Evolutionary conservation across 305 asterid genomes (phyloP).

Genomic region (Solanum hybrid): DNA sequence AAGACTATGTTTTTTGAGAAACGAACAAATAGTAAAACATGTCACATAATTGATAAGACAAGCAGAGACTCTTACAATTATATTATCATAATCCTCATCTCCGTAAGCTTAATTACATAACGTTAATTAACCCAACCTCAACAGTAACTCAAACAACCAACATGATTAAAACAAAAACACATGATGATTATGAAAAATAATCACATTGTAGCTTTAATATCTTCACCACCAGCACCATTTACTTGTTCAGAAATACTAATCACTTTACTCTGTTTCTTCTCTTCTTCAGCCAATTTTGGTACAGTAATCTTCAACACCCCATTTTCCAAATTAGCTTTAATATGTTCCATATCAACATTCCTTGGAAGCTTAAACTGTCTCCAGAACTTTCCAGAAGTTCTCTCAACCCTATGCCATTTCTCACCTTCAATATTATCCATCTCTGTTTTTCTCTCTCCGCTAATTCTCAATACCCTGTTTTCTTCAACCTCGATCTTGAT

Average conservation of each 20-base stretch:
- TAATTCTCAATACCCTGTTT: constrained; percentile 37
- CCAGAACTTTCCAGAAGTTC: constrained; percentile 58
- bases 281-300: constrained; percentile 39
- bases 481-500: constrained; percentile 58
- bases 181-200: not conserved
- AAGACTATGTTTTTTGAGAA: no score
- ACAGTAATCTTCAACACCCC: constrained; percentile 58
- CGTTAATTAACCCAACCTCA: not conserved
- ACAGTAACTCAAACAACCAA: not conserved
- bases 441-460: constrained; percentile 58
- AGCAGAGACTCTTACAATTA: not conserved
- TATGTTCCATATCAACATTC: constrained; percentile 39
- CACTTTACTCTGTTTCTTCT: constrained; percentile 41
- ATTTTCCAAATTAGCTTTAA: constrained; percentile 42
- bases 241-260: not conserved
- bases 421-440: constrained; percentile 40
- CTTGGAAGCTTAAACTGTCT: constrained; percentile 61
- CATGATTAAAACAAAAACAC: not conserved
- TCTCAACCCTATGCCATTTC: constrained; percentile 70
- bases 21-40: not conserved
- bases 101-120: not conserved
- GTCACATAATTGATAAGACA: not conserved
- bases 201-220: not conserved
- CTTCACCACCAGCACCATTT: not conserved
- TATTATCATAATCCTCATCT: not conserved